phyloP scores from a whole-genome alignment of 805 yeast genomes.

The Myxozyma nipponensis region DNA sequence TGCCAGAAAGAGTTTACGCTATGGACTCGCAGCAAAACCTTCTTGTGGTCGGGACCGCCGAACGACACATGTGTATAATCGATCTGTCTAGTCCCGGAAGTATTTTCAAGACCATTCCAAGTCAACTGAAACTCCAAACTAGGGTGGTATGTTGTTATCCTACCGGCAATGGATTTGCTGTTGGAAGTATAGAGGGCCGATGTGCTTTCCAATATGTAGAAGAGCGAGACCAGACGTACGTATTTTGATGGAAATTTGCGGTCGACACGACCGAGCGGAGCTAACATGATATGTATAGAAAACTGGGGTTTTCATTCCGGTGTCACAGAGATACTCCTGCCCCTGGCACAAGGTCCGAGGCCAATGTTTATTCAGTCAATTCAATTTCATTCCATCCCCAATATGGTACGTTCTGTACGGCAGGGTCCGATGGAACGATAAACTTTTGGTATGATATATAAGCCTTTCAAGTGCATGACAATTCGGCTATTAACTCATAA shows the following conservation, averaged over 20 bases:
- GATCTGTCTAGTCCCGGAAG: slow-evolving; percentile 75
- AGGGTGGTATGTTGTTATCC: slow-evolving; percentile 78
- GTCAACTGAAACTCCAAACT: slow-evolving; percentile 89
- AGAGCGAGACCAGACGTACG: slow-evolving; percentile 54
- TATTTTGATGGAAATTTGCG: too few species aligned
- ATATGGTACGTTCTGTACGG: slow-evolving; percentile 87
- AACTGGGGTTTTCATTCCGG: slow-evolving; percentile 67
- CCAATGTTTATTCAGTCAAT: slow-evolving; percentile 73
- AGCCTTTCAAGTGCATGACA: background rate
- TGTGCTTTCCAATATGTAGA: slow-evolving; percentile 92
- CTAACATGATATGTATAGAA: too few species aligned
- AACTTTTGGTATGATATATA: slow-evolving; percentile 63
- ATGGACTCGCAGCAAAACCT: slow-evolving; percentile 81
- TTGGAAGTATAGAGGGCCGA: slow-evolving; percentile 92
- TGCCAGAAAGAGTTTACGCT: slow-evolving; percentile 88
- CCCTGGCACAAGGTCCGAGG: slow-evolving; percentile 50
- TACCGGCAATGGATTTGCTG: slow-evolving; percentile 87
- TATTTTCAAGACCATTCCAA: slow-evolving; percentile 65
- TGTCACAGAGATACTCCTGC: slow-evolving; percentile 79
- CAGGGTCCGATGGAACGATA: slow-evolving; percentile 92
- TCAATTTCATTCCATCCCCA: slow-evolving; percentile 81
- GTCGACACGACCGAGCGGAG: too few species aligned
- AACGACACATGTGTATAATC: slow-evolving; percentile 70
- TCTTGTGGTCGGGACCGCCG: slow-evolving; percentile 92
- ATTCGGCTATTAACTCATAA: background rate